Evolutionary conservation across 192 early-diverging fungal genomes (phyloP).

Genomic region (Linnemannia zychae): DNA sequence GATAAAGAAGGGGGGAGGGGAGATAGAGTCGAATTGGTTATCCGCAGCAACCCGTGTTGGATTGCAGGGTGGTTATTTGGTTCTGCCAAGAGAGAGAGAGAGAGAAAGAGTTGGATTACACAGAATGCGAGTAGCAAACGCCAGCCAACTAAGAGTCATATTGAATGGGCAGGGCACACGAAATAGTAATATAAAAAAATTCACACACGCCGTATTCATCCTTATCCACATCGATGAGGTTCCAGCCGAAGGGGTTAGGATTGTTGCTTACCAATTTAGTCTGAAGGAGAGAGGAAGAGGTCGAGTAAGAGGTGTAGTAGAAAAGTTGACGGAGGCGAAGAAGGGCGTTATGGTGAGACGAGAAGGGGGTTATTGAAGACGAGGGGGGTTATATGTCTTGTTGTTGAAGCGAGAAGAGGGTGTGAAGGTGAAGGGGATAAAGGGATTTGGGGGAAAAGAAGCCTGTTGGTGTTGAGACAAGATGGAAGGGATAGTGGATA

Average conservation of each 20-base stretch:
- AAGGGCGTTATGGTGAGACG: not conserved
- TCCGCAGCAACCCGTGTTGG: not conserved
- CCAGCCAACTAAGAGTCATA: not conserved
- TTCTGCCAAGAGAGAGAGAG: not conserved
- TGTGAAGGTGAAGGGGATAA: not conserved
- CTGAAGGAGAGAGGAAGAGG: not conserved
- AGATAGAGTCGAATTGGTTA: not conserved
- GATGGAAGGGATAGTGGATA: conserved; percentile 15
- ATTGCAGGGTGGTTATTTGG: not conserved
- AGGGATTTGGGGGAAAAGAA: not conserved
- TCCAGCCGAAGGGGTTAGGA: not conserved
- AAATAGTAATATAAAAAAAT: not conserved
- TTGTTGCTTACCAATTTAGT: conserved; percentile 10
- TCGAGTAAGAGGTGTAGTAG: not conserved
- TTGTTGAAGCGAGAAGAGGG: not conserved
- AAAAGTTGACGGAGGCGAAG: not conserved
- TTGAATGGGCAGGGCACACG: not conserved
- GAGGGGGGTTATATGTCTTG: not conserved
- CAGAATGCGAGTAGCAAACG: not conserved
- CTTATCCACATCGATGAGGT: not conserved
- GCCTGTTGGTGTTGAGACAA: not conserved
- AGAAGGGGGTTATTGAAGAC: conserved; percentile 3
- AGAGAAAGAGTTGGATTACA: too few species aligned
- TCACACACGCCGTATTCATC: not conserved
- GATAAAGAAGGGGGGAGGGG: not conserved